Percentiles rank a stretch among this genome's conserved stretches.
These are phyloP conservation scores for Penicillium sp. DNA, from an alignment of 2,329 filamentous ascomycete species.

Conservation along the genomic window DNA sequence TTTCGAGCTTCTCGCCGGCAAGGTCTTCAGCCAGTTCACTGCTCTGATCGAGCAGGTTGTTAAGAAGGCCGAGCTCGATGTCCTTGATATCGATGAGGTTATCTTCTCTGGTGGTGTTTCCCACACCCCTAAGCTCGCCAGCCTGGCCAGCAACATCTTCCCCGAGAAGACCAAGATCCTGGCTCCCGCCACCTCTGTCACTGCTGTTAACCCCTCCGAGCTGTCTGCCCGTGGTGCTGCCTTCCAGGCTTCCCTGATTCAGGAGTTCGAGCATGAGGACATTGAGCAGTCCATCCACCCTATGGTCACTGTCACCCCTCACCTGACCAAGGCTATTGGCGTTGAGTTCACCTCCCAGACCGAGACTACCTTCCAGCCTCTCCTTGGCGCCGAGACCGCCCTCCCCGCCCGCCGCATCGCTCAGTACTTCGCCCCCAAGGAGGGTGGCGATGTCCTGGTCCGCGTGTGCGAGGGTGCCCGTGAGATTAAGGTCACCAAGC, in stretches of 20 bases:
- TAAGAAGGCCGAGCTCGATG: constrained; percentile 86
- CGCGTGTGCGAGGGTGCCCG: constrained; percentile 84
- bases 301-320: constrained; percentile 88
- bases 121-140: constrained; percentile 89
- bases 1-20: constrained; percentile 84
- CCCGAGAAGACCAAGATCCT: constrained; percentile 73
- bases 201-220: constrained; percentile 90
- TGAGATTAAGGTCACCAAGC: constrained; percentile 91
- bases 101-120: constrained; percentile 89
- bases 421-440: constrained; percentile 71
- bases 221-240: constrained; percentile 85
- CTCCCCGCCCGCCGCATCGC: constrained; percentile 84
- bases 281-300: constrained; percentile 96
- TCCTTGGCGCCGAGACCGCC: constrained; percentile 83
- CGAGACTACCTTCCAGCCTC: constrained; percentile 71
- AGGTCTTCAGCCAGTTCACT: constrained; percentile 86
- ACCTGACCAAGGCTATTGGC: constrained; percentile 84
- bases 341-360: constrained; percentile 66
- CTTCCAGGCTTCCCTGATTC: constrained; percentile 89
- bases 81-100: constrained; percentile 90
- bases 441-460: constrained; percentile 83
- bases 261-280: constrained; percentile 90
- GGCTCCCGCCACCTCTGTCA: constrained; percentile 74
- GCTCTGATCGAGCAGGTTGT: constrained; percentile 79
- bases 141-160: constrained; percentile 77